Evolutionary conservation across 805 yeast genomes (phyloP), one percentile per base, ranked within the genome.

Genomic region (Lipomyces yamanashiensis): DNA sequence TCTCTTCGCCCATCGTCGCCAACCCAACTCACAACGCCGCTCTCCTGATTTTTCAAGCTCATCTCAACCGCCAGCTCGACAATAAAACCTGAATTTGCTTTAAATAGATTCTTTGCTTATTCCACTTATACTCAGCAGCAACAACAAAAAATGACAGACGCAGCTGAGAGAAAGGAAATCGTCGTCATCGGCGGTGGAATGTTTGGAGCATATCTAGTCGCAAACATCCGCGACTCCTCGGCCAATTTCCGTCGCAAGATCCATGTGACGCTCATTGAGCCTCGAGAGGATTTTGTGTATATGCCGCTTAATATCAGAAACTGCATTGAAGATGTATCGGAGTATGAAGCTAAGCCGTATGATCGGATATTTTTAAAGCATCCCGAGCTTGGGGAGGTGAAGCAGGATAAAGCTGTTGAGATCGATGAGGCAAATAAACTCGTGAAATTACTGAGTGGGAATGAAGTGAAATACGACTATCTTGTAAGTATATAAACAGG

Each of bases 111-210:
- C 7, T 7, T 39, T 12, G 7, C 3, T 15, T 15, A 12, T n/a
- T 23, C 50, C 12, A 10, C 50, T 21, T 15, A 45, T 15, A 23
- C 50, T 13, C 50, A 45, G 34, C 47, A 2, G 21, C 47, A 17
- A 17, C 17, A 13, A 17, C 23, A 43, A 45, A 21, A 23, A 28
- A 53, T 53, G 57, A 28, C 28, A 28, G 28, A 28, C 28, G 28
- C 28, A 28, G 5, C 28, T 28, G 58, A 54, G 23, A 45, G 34
- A 15, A 54, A 50, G 33, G 51, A 64, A 19, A 28, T 64, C 34
- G 62, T 64, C 40, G 23, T 64, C 17, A 47, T 64, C 49, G 67
- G 67, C 51, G 67, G 64, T 15, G 67, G 67, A 37, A 47, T 64
- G 37, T 64, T 45, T 48, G 67, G 67, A 36, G 63, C 58, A 10